phyloP scores from a whole-genome alignment of 192 early-diverging fungal genomes.

The Gamsiella multidivaricata region DNA sequence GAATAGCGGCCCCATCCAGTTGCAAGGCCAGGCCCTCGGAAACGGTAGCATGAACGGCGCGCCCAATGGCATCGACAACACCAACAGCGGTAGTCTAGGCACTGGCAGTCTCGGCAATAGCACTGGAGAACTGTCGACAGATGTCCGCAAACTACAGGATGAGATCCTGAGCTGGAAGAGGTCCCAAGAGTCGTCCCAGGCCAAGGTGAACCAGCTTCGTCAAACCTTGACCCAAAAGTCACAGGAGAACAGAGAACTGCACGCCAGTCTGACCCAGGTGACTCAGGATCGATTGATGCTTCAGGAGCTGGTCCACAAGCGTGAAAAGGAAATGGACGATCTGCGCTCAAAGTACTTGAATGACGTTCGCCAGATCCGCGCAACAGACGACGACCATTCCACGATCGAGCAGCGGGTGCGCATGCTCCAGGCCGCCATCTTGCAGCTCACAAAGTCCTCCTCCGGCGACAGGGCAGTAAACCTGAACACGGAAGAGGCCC shows the following conservation, averaged over 20 bases:
- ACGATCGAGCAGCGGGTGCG: slow-evolving; percentile 54
- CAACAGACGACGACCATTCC: slow-evolving; percentile 57
- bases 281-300: slow-evolving; percentile 44
- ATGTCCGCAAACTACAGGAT: slow-evolving; percentile 47
- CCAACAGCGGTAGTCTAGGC: background rate
- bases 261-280: slow-evolving; percentile 36
- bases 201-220: slow-evolving; percentile 30
- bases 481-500: slow-evolving; percentile 39
- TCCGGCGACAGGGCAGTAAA: slow-evolving; percentile 51
- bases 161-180: slow-evolving; percentile 46
- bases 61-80: slow-evolving; percentile 1
- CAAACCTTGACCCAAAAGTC: slow-evolving; percentile 39
- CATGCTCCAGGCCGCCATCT: slow-evolving; percentile 45
- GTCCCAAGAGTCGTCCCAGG: slow-evolving; percentile 38
- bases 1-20: slow-evolving; percentile 11
- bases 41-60: slow-evolving; percentile 7
- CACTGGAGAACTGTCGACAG: slow-evolving; percentile 18
- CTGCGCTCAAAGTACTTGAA: slow-evolving; percentile 51
- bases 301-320: slow-evolving; percentile 51
- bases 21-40: slow-evolving; percentile 13
- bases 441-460: slow-evolving; percentile 49
- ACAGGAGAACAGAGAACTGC: slow-evolving; percentile 45
- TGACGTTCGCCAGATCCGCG: slow-evolving; percentile 58
- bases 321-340: slow-evolving; percentile 53
- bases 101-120: slow-evolving; percentile 6